Evolutionary conservation across 805 yeast genomes (phyloP), one percentile per base, ranked within the genome.

Genomic region (Yarrowia sp.): DNA sequence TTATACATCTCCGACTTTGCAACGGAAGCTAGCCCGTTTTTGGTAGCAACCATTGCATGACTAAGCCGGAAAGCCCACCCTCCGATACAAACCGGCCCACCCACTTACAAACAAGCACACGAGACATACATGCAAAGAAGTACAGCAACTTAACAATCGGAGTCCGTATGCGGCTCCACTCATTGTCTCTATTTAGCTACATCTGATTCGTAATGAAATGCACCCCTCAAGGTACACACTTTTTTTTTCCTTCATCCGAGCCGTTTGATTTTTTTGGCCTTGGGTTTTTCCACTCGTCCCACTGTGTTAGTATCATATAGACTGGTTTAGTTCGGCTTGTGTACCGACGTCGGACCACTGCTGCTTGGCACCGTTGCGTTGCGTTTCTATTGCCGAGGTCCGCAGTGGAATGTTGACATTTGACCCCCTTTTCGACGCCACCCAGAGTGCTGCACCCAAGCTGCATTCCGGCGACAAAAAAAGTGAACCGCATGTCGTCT

Each of bases 261-360:
- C 38, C 42, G 31, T 38, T 55, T 55, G 47, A 31, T 17, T 38
- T 55, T 55, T 15, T 55, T 55, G 38, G 38, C 61, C 28, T 55
- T 55, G 38, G 61, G 61, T 33, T 55, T 55, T 8, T 31, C 47
- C 5, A 55, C 61, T 17, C 47, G 31, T 41, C 61, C 61, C 47
- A 55, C 61, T 55, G 61, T 3, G 61, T 55, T 55, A 55, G 61
- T 15, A 10, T 18, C 8, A 14, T 8, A 5, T 22, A 22, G 28
- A 22, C 28, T 22, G 28, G 28, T 22, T 5, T 3, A 3, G 4
- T 22, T 22, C 28, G 28, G 28, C 28, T 5, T 22, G 28, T 22
- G 28, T 22, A 5, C 28, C 28, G 28, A 22, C 28, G 28, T 22
- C 28, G 28, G 28, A 22, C 28, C 28, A 22, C 28, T 22, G 28